Conservation (phyloP, 1,139 yeast genomes). For the Nakaseomyces uthaithaninus region DNA sequence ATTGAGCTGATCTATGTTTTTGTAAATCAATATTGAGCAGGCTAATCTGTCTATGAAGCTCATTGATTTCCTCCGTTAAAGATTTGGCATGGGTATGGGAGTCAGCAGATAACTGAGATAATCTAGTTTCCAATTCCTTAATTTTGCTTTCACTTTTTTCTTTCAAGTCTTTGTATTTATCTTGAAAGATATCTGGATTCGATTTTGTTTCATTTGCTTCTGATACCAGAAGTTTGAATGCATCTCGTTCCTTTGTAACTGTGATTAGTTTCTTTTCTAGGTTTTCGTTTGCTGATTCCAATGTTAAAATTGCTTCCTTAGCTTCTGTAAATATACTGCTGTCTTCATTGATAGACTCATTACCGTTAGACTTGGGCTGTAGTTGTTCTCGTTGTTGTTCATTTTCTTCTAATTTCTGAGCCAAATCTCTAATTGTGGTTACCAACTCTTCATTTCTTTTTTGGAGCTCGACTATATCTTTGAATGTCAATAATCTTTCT, state of each 20-base stretch:
- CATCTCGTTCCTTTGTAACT: constrained; percentile 20
- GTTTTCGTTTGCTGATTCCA: constrained; percentile 54
- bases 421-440: constrained; percentile 58
- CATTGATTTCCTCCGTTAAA: constrained; percentile 36
- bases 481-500: constrained; percentile 64
- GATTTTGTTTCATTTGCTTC: constrained; percentile 3
- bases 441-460: constrained; percentile 65
- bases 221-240: constrained; percentile 11
- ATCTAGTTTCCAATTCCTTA: constrained; percentile 32
- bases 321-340: constrained; percentile 66
- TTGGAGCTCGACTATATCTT: constrained; percentile 58
- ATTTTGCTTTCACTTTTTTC: constrained; percentile 26
- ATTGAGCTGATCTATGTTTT: constrained; percentile 39
- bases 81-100: constrained; percentile 36
- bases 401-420: constrained; percentile 52
- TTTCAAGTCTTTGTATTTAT: constrained; percentile 27
- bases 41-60: constrained; percentile 42
- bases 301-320: constrained; percentile 57
- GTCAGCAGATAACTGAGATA: constrained; percentile 37
- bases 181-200: constrained; percentile 19
- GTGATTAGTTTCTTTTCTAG: constrained; percentile 23
- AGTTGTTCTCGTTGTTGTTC: constrained; percentile 19
- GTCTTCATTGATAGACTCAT: constrained; percentile 37
- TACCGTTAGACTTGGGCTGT: constrained; percentile 36
- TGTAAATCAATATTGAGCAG: constrained; percentile 41